Base-by-base conservation (phyloP, 1,284 basidiomycete species). In the Sanghuangporus weigelae region DNA sequence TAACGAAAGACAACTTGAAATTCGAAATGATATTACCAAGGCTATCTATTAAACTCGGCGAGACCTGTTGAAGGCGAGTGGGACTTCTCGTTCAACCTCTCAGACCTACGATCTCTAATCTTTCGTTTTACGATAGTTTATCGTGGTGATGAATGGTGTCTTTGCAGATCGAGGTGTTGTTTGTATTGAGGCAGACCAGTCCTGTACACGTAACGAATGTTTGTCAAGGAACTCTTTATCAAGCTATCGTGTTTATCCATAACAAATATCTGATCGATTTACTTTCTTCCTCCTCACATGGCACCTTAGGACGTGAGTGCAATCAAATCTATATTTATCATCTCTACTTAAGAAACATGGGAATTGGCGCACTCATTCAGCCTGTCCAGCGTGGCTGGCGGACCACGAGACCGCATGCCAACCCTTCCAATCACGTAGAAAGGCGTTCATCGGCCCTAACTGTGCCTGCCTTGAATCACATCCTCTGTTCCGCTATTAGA, bases 291-390 rank as follows among this genome's bases (percentile, higher is more conserved):
- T 31, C 26, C 8, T 10, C 11, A 3, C 23, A 23, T 14, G 31
- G 31, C 51, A 26, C 31, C 21, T 14, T 53, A 4, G 12, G 51
- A 35, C 26, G 44, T 58, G 57, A 58, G 58, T 59, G 35, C 8
- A 19, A 12, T 39, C 19, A 10, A 14, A 23, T 57, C 35, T 38
- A 54, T 57, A 21, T 39, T 26, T 23, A 6, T 38, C 6, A 23
- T 46, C 36, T 53, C 53, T 50, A 53, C 56, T 46, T 63, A 54
- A 63, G 40, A 39, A 38, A 35, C 49, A 40, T 59, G 57, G 62
- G 62, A 59, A 63, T 48, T 19, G 38, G 54, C 39, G 46, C 26
- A 38, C 50, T 26, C 46, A 44, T 53, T 42, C 16, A 23, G 57
- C 26, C 19, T 46, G 23, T 40, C n/a, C 62, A 59, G 57, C 50